Percentiles rank a stretch among this genome's conserved stretches.
phyloP scores from a whole-genome alignment of 2,329 filamentous ascomycete species.

The Neodidymelliopsis sp. region DNA sequence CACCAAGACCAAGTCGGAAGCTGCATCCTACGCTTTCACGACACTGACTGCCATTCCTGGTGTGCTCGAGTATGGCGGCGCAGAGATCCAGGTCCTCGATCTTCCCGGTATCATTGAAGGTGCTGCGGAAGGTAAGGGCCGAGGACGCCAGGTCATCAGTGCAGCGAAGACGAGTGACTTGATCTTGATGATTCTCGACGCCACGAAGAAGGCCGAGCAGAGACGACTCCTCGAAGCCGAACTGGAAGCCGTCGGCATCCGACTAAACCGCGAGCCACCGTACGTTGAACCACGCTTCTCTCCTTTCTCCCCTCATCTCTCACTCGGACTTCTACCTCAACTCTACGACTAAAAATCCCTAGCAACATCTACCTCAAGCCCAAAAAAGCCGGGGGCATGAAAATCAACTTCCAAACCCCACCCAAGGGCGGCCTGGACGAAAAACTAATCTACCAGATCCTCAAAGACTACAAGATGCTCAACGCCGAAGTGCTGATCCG shows the following conservation, averaged over 20 bases:
- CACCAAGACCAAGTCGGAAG: slow-evolving; percentile 95
- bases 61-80: slow-evolving; percentile 95
- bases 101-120: slow-evolving; percentile 98
- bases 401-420: slow-evolving; percentile 91
- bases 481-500: slow-evolving; percentile 96
- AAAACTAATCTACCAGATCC: slow-evolving; percentile 97
- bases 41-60: slow-evolving; percentile 97
- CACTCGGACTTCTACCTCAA: neutral
- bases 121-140: slow-evolving; percentile 91
- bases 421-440: slow-evolving; percentile 91
- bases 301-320: neutral
- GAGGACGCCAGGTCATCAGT: slow-evolving; percentile 95
- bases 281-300: slow-evolving; percentile 53
- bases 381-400: slow-evolving; percentile 97
- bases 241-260: slow-evolving; percentile 92
- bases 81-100: slow-evolving; percentile 98
- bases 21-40: slow-evolving; percentile 96
- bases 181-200: slow-evolving; percentile 95
- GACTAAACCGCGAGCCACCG: slow-evolving; percentile 90
- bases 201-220: slow-evolving; percentile 95
- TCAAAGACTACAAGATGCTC: slow-evolving; percentile 97
- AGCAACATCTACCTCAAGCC: slow-evolving; percentile 97
- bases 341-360: slow-evolving; percentile 1
- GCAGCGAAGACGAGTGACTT: slow-evolving; percentile 98
- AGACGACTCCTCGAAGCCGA: slow-evolving; percentile 88